A percentile compares a stretch with the other conserved stretches of the same genome.
phyloP scores from a whole-genome alignment of 2,329 filamentous ascomycete genomes.

The Pseudogymnoascus sp. region DNA sequence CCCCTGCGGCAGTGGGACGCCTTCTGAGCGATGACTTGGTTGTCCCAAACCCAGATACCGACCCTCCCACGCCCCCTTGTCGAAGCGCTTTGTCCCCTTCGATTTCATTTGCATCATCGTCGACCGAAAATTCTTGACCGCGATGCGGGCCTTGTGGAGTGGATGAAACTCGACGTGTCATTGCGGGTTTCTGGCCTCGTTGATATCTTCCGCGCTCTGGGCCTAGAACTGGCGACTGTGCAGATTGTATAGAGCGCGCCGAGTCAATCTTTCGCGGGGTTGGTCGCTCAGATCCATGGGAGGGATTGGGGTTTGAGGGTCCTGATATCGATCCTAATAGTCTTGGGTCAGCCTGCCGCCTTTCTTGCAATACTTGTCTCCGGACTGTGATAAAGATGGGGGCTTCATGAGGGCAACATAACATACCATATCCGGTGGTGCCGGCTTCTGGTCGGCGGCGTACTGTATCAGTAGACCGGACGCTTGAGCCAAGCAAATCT shows the following conservation, averaged over 20 bases:
- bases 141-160: conserved; percentile 64
- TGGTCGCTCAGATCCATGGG: conserved; percentile 20
- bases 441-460: conserved; percentile 45
- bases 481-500: conserved; percentile 44
- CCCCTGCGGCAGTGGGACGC: conserved; percentile 37
- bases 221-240: conserved; percentile 26
- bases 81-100: conserved; percentile 55
- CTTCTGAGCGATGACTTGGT: conserved; percentile 38
- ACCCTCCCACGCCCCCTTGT: conserved; percentile 26
- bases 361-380: neutral
- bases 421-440: conserved; percentile 45
- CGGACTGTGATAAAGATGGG: neutral
- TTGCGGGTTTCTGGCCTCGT: conserved; percentile 52
- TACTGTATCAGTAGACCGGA: conserved; percentile 52
- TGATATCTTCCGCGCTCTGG: conserved; percentile 28
- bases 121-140: conserved; percentile 81
- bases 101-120: conserved; percentile 78
- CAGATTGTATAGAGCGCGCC: conserved; percentile 22
- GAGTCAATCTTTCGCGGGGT: conserved; percentile 24
- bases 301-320: neutral
- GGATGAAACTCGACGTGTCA: conserved; percentile 67
- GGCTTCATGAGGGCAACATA: neutral
- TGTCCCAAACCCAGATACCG: conserved; percentile 28
- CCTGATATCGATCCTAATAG: conserved; percentile 9
- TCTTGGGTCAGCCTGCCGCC: neutral